Base-by-base conservation (phyloP, 495 filamentous ascomycete genomes). In the Cenococcum geophilum region DNA sequence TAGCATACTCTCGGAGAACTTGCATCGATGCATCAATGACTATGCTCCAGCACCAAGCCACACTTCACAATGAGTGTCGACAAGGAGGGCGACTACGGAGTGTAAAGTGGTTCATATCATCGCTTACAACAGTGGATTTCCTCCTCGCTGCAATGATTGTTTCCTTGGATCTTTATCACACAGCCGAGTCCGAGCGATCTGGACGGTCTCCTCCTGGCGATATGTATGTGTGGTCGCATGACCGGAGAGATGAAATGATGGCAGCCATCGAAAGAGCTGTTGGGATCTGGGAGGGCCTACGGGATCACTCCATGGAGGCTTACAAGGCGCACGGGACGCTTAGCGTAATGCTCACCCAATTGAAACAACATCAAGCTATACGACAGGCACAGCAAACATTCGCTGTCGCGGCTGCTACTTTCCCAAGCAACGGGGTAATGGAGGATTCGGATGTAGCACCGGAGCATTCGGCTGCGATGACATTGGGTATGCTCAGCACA, bases 121-220 rank as follows among this genome's bases (percentile, higher is more conserved):
- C 87, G 0, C 80, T 95, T 4, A 89, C 89, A 18, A 87, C 85
- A 51, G 78, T 82, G 23, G 92, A 97, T 66, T 95, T 92, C 66
- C 75, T 96, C 14, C 84, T 95, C 18, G 91, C 89, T 0, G 87
- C 89, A 1, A 96, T 96, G 89, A 84, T 96, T 58, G 80, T 97
- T 20, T 86, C 85, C 64, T 76, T 96, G 34, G 91, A 95, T 62
- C 76, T 96, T 36, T 75, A 77, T 62, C 71, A 77, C 59, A 79
- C 82, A 58, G 76, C 76, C 35, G 57, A 73, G 52, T 67, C 75
- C 2, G 72, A 75, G 50, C 55, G 67, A n/a, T 60, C 57, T 53
- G 62, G 56, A 63, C 76, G 66, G 61, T 61, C 42, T 62, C 75
- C 36, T 60, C 67, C 57, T 62, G 72, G 65, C 62, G 75, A 63